Evolutionary conservation across 2,329 filamentous ascomycete genomes (phyloP).

Genomic region (Venturia carpophila): DNA sequence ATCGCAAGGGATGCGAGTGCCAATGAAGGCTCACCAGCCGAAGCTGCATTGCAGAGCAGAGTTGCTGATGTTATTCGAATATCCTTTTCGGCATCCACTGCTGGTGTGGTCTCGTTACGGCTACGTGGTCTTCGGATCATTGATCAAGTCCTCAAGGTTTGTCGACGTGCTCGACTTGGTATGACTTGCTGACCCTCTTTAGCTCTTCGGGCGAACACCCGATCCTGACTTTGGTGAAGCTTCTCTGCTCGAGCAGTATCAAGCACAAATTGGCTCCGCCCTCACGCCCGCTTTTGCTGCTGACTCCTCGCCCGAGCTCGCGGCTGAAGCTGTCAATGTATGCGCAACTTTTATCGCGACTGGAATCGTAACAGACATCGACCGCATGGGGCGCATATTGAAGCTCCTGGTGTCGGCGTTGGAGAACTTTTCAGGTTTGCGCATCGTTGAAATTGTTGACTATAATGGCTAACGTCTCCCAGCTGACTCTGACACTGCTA

Average conservation of each 20-base stretch:
- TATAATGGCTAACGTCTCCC: not conserved
- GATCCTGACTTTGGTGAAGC: slow-evolving; percentile 98
- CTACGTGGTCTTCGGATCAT: slow-evolving; percentile 92
- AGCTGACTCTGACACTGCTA: slow-evolving; percentile 63
- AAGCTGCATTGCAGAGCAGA: slow-evolving; percentile 68
- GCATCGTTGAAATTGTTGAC: slow-evolving; percentile 25
- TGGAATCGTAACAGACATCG: slow-evolving; percentile 92
- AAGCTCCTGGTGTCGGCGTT: slow-evolving; percentile 86
- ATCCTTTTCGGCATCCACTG: slow-evolving; percentile 94
- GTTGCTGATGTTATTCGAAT: slow-evolving; percentile 92
- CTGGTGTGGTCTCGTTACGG: slow-evolving; percentile 79
- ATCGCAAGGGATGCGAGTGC: slow-evolving; percentile 66
- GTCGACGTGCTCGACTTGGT: not conserved
- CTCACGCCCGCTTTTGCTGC: slow-evolving; percentile 92
- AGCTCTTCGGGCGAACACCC: slow-evolving; percentile 87
- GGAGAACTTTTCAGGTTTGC: slow-evolving; percentile 71
- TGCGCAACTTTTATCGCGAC: slow-evolving; percentile 97
- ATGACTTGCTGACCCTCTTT: slow-evolving; percentile 8
- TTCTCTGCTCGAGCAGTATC: slow-evolving; percentile 93
- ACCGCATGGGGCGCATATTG: slow-evolving; percentile 96
- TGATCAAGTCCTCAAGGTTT: slow-evolving; percentile 72
- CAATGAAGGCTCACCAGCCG: slow-evolving; percentile 70
- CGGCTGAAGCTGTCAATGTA: slow-evolving; percentile 91
- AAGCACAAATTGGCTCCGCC: slow-evolving; percentile 94
- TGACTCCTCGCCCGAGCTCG: slow-evolving; percentile 91